These are phyloP conservation scores for Hymenoscyphus fraxineus DNA, from an alignment of 2,329 filamentous ascomycete genomes.

Conservation along the genomic window DNA sequence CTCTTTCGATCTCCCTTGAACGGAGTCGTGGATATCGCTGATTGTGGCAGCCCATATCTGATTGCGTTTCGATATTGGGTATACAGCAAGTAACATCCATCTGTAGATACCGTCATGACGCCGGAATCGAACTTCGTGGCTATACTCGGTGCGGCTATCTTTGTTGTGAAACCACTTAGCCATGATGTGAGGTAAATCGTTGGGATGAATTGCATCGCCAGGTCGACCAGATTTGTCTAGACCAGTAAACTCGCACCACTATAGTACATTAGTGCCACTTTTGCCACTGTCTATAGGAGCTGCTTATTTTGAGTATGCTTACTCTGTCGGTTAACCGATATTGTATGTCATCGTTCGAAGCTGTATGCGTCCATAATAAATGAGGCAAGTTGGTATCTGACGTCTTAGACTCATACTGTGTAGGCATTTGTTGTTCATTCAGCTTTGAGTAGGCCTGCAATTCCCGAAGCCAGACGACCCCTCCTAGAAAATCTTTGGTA, in stretches of 20 bases:
- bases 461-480: slow-evolving; percentile 26
- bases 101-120: slow-evolving; percentile 26
- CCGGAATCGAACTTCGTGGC: slow-evolving; percentile 24
- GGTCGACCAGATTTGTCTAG: slow-evolving; percentile 19
- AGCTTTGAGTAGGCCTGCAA: slow-evolving; percentile 21
- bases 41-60: slow-evolving; percentile 29
- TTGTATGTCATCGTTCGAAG: slow-evolving; percentile 16
- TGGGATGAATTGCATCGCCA: slow-evolving; percentile 19
- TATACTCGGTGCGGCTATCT: slow-evolving; percentile 11
- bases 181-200: slow-evolving; percentile 18
- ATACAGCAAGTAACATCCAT: slow-evolving; percentile 28
- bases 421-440: slow-evolving; percentile 17
- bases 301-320: slow-evolving; percentile 1
- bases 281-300: no score
- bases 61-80: slow-evolving; percentile 18
- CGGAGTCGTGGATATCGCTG: slow-evolving; percentile 27
- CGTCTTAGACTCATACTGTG: neutral
- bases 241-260: slow-evolving; percentile 31
- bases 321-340: slow-evolving; percentile 28
- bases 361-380: slow-evolving; percentile 23
- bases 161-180: slow-evolving; percentile 15
- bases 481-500: slow-evolving; percentile 26
- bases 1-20: slow-evolving; percentile 25
- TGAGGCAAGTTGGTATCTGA: slow-evolving; percentile 28
- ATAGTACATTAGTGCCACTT: no score